Base-by-base conservation (phyloP, 768 basidiomycete genomes). In the Tulasnella sp. region DNA sequence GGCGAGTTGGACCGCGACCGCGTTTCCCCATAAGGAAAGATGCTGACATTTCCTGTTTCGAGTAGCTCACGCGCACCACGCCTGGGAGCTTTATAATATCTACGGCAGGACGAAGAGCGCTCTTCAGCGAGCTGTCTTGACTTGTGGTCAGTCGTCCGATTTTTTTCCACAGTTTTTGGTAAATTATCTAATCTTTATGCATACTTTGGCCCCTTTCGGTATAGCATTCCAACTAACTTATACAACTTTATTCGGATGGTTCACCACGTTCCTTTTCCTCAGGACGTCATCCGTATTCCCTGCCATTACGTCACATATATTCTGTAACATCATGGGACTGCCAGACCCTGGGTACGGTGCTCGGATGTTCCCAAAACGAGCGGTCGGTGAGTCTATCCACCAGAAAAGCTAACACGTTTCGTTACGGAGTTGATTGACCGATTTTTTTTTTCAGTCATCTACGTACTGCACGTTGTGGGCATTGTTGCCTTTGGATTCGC, bases 301-400 rank as follows among this genome's bases (percentile, higher is more conserved):
- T 0, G 86, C 96, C 1, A 86, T 96, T 74, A 83, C 87, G 11
- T 89, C 94, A 0, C 97, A 99, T 81, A 84, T 92, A 0, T 97
- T 95, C 81, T 99, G 97, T 85, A 99, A 99, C 81, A 82, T 92
- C 71, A 96, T 98, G 93, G 96, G 96, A 0, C 80, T 98, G 37
- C 97, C 97, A 2, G 86, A 90, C 72, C 86, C 91, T 34, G 80
- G 78, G 0, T 82, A 84, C 38, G 93, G 95, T 76, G 80, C 93
- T 42, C 79, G 80, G 52, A 82, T 83, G 74, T 89, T 87, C 79
- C 90, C 90, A 0, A 80, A 83, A 31, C 84, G 85, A 77, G 89
- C 86, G 81, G 83, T 80, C 79, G 80, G 91, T 91, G 75, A 79
- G 89, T 83, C 7, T 22, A 12, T 31, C 71, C 3, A 77, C 75